Base-by-base conservation (phyloP, 2,329 filamentous ascomycete species). In the Orbilia brochopaga region DNA sequence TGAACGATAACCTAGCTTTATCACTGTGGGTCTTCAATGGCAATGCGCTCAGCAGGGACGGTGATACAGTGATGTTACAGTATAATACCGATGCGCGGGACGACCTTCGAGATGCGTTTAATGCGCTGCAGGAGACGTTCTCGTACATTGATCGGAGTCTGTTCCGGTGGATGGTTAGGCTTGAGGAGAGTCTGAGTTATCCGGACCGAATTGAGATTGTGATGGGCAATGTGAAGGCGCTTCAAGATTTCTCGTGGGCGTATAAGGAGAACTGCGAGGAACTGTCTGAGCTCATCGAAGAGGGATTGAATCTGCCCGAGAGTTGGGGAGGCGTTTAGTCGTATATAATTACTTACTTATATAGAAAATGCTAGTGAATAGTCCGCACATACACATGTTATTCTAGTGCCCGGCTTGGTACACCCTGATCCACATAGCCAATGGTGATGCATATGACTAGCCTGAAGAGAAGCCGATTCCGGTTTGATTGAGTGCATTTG, bases 11-110 rank as follows among this genome's bases (percentile, higher is more conserved):
- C 1, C 10, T 37, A 8, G 57, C 1, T 0, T 21, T 69, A 23
- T 61, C 42, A 1, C 40, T 52, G 11, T 69, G 57, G 57, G 19
- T 62, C 0, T 69, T 51, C 44, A 69, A 69, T 27, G 52, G 44
- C 10, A 67, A 50, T 19, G 40, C 50, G 10, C 46, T 40, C 37
- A 54, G 17, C 11, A 24, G n/a, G 24, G 50, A 60, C 21, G 21
- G 32, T 2, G 11, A 19, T 3, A 55, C 19, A 10, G 2, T 11
- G 6, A 17, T 62, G 2, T 23, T 62, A 11, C 27, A 24, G 15
- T 69, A 57, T 37, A 54, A 62, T 32, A 62, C 42, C 1, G 23
- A 57, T 8, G 44, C 57, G 21, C 61, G 51, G n/a, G 57, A 69
- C 5, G 64, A 62, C 30, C 10, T 69, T n/a, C 51, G 19, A 3